Evolutionary conservation across 2,329 filamentous ascomycete genomes (phyloP), one percentile per base, ranked within the genome.

Genomic region (Colletotrichum camelliae): DNA sequence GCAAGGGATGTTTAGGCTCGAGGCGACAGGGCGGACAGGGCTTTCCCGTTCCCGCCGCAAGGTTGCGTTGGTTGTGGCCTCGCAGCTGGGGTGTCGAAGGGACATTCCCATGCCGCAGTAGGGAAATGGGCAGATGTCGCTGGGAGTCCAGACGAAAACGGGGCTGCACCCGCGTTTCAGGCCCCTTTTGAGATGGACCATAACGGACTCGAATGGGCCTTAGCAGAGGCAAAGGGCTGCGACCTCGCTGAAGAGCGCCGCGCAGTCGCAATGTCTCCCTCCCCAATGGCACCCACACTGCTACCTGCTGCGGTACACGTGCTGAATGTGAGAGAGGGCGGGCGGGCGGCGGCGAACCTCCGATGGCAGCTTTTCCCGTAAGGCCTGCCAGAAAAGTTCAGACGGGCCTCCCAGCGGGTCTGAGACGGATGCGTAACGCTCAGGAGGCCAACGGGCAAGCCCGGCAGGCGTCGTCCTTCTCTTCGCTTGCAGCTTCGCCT

Each of bases 401-500:
- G 62, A 75, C 62, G 73, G 73, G 24, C 69, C 68, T 37, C 29
- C 29, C 67, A 58, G 31, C 31, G 27, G 55, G 16, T 18, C 73
- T 75, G 73, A 72, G 73, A 75, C 73, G 73, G 67, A 55, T 75
- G 71, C 73, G 73, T 75, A 73, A 75, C 72, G 68, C 48, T 12
- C 58, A 48, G 72, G 61, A 61, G 72, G 72, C 37, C 72, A 39
- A 31, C 43, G 43, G 43, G 2, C 43, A 52, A 1, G 43, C 43
- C 43, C 27, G 58, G 64, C 35, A 39, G 35, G 68, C 39, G 33
- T n/a, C 43, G 43, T 29, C 13, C 33, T 62, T 48, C 67, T 48
- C 57, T 57, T 58, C 70, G 27, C 39, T 58, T 62, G 39, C 52
- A 35, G 62, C 62, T 55, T 9, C 31, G 24, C 69, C 27, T 62